Base-by-base conservation (phyloP, 805 yeast genomes). In the Tetrapisispora nanseiensis region DNA sequence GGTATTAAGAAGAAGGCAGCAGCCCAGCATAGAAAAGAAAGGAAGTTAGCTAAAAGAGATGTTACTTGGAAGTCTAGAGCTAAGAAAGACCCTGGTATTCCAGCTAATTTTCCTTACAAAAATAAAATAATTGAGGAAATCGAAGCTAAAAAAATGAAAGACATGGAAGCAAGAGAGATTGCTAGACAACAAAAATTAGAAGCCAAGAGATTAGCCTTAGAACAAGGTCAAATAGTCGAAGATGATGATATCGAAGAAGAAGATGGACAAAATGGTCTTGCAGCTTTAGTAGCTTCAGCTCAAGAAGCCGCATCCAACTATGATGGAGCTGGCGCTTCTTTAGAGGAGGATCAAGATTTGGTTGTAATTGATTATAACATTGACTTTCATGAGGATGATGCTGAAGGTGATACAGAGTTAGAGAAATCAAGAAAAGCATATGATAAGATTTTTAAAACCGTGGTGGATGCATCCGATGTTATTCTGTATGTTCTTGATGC, bases 1-100 rank as follows among this genome's bases (percentile, higher is more conserved):
- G 98, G 98, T 49, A 87, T 92, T 62, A 83, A 86, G 70, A 92
- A 87, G 76, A 92, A 92, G 67, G 89, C 95, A 3, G 76, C 90
- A 33, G 96, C 97, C 7, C 90, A 89, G 54, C 75, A 82, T 50
- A 79, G 94, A 65, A 92, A 92, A 61, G 82, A 84, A 61, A 75
- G 72, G 54, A 92, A 92, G 67, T 51, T 62, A 21, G 75, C 95
- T 16, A 92, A 92, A 73, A 87, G 77, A 59, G 97, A 90, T 62
- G 78, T 77, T 4, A 92, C 97, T 13, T 92, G 98, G 98, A 86
- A 76, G 61, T 84, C 95, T 15, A 78, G 80, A 56, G 66, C 67
- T 4, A 33, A 76, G 56, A 90, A 86, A 66, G 97, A 87, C 62
- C 89, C 90, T 11, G 97, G 97, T 50, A 90, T 92, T 52, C 98